Evolutionary conservation across 257 asterid species (phyloP), one percentile per base, ranked within the genome.

Genomic region (Gardenia jasminoides): DNA sequence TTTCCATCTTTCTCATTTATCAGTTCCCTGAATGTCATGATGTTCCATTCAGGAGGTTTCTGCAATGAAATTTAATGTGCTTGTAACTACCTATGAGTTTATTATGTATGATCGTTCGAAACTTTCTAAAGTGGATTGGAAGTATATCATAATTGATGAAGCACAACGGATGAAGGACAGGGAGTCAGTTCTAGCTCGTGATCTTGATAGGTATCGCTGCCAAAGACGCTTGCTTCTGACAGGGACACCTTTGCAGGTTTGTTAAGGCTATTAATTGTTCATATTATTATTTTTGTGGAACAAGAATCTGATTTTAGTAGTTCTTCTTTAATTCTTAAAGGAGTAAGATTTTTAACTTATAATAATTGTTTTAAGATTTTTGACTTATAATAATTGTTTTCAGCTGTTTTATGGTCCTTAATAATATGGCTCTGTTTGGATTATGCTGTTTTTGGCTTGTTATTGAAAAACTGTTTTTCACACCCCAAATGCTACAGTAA

Each of bases 121-220:
- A 83, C 98, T 96, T 83, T 96, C 99, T 52, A 96, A 89, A 89
- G 85, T 96, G 79, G 98, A 96, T 88, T 96, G 99, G 99, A 96
- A 90, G 87, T 96, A 96, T 83, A 96, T 96, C 78, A 85, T 96
- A 84, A 96, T 96, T 86, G 99, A 96, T 85, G 99, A 96, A 88
- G 99, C 99, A 65, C 99, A 96, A 85, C 84, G 99, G 80, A 96
- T 96, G 99, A 96, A 96, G 88, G 98, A 96, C 79, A 91, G 99
- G 81, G 98, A 96, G 76, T 96, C 99, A 3, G 99, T 96, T 78
- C 91, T 96, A 82, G 98, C 99, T 84, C 99, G 99, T 80, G 99
- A 96, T 90, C 97, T 96, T 83, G 99, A 96, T 88, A 90, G 94
- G 85, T 96, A 96, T 84, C 97, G 98, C 81, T 96, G 99, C 87